Base-by-base conservation (phyloP, 192 early-diverging fungal species). In the Podila verticillata region DNA sequence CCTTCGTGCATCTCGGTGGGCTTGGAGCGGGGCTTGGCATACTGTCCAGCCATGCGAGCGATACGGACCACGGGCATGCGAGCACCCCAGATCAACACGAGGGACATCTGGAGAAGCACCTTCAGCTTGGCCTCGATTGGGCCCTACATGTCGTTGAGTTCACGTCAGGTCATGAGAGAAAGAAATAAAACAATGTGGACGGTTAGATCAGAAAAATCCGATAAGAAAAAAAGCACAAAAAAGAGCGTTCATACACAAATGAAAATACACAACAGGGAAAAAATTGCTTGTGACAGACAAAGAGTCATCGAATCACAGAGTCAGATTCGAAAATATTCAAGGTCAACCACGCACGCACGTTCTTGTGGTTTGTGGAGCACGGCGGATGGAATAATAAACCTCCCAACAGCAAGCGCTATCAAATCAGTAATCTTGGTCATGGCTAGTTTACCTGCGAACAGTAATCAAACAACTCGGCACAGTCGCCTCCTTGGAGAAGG, bases 381-480 rank as follows among this genome's bases (percentile, higher is more conserved):
- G 22, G 8, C 9, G 22, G 20, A 24, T 24, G 22, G 51, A 54
- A 19, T 17, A 54, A 24, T 8, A 54, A 26, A 24, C 3, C n/a
- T n/a, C n/a, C n/a, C 6, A 54, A 24, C 1, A 54, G 17, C n/a
- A 24, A 2, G 24, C 22, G 51, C 51, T 10, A 54, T 26, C 51
- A n/a, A 6, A 7, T 54, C 51, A 24, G 20, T 54, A 5, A 24
- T 26, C 1, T 24, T 51, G 3, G 17, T 70, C 36, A 48, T 82
- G n/a, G n/a, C n/a, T 34, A 49, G 56, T 24, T 58, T 87, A 93
- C 91, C 84, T 92, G 87, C 12, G 91, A 88, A 82, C 97, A 98
- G 84, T 98, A 98, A 73, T 98, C 95, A 83, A 98, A 98, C 47
- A 95, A 86, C 85, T 99, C 97, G 48, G 97, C 97, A 84, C 97